phyloP scores from a whole-genome alignment of 1,284 basidiomycete genomes.

The Bjerkandera adusta region DNA sequence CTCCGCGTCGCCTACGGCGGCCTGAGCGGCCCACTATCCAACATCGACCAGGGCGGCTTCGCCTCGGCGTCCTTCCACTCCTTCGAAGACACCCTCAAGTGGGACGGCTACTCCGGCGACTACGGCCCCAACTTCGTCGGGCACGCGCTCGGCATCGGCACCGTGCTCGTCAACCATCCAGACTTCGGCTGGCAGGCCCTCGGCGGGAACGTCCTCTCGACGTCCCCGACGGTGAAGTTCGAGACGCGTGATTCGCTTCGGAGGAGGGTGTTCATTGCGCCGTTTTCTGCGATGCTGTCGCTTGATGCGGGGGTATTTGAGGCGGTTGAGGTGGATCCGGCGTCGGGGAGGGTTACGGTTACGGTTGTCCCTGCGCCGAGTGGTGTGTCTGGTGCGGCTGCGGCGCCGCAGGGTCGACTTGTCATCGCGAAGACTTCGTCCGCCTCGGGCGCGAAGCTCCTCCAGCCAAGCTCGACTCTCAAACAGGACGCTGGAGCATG shows the following conservation, averaged over 20 bases:
- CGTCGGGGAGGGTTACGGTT: conserved; percentile 36
- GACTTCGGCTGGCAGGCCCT: conserved; percentile 65
- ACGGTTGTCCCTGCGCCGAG: conserved; percentile 39
- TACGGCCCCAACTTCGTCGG: conserved; percentile 63
- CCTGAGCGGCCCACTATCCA: conserved; percentile 49
- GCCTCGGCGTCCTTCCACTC: conserved; percentile 60
- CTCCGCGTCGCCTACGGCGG: conserved; percentile 54
- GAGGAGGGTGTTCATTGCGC: conserved; percentile 50
- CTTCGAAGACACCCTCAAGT: conserved; percentile 53
- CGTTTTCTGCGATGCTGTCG: conserved; percentile 44
- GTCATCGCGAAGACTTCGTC: conserved; percentile 44
- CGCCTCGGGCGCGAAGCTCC: conserved; percentile 35
- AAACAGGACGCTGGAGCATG: conserved; percentile 47
- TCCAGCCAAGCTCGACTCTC: conserved; percentile 40
- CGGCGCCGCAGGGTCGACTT: conserved; percentile 45
- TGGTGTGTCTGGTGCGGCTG: conserved; percentile 40
- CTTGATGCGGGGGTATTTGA: conserved; percentile 59
- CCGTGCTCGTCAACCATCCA: conserved; percentile 52
- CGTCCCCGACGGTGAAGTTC: conserved; percentile 41
- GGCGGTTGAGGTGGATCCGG: conserved; percentile 40
- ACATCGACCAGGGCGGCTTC: conserved; percentile 56
- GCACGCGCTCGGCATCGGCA: conserved; percentile 51
- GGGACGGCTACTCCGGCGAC: conserved; percentile 61
- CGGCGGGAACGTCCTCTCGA: conserved; percentile 46
- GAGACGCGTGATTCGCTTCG: conserved; percentile 47